Percentiles rank a stretch among this genome's conserved stretches.
Conservation (phyloP, 257 asterid genomes). For the Solanum dulcamara region DNA sequence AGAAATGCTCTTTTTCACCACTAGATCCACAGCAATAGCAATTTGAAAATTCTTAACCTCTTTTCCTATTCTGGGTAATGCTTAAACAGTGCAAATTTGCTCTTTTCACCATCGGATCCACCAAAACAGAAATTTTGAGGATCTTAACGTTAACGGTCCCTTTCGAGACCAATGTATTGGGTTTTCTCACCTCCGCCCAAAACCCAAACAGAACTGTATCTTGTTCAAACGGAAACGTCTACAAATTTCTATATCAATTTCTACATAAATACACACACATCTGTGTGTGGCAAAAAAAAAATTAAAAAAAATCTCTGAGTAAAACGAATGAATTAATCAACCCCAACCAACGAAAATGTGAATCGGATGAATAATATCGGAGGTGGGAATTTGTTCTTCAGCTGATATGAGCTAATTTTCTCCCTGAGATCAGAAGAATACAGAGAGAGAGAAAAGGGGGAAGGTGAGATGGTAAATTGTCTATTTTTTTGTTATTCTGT, state of each 20-base stretch:
- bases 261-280: not conserved
- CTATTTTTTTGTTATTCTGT: not conserved
- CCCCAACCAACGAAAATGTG: not conserved
- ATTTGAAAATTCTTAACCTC: not conserved
- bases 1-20: not conserved
- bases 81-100: constrained; percentile 9
- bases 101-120: constrained; percentile 7
- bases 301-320: not conserved
- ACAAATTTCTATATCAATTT: not conserved
- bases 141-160: not conserved
- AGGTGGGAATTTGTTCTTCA: not conserved
- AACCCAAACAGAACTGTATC: constrained; percentile 2
- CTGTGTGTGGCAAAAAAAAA: not conserved
- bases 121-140: constrained; percentile 1
- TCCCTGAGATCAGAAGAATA: constrained; percentile 26
- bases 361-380: not conserved
- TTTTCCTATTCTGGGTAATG: not conserved
- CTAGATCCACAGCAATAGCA: constrained; percentile 1
- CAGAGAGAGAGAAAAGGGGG: constrained; percentile 3
- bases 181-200: not conserved
- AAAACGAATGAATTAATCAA: not conserved
- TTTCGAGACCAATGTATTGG: constrained; percentile 9
- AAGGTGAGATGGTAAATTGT: not conserved
- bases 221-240: not conserved
- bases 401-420: not conserved